These are phyloP conservation scores for Chlamydomonas sp. DNA, from an alignment of 139 green algal species.

Conservation along the genomic window DNA sequence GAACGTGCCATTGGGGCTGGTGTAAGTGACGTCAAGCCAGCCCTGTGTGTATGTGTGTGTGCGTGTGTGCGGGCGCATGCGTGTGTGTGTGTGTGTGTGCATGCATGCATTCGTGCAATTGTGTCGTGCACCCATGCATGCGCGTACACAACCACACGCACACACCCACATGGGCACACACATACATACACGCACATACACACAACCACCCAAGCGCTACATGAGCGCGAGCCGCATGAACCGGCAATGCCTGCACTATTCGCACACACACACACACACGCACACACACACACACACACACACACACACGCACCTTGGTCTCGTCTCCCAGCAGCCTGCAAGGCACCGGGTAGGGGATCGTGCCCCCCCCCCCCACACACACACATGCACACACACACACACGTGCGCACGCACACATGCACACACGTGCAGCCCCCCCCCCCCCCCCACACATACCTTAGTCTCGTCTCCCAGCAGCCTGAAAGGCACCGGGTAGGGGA, in stretches of 20 bases:
- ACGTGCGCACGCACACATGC: background rate
- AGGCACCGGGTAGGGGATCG: slow-evolving; percentile 91
- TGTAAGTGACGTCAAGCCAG: slow-evolving; percentile 59
- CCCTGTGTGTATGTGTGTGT: too few species aligned
- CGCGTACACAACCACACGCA: background rate
- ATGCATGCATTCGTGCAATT: slow-evolving; percentile 69
- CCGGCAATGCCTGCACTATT: too few species aligned
- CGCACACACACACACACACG: too few species aligned
- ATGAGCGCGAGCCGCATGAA: too few species aligned
- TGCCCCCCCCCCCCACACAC: too few species aligned
- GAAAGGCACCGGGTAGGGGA: slow-evolving; percentile 97
- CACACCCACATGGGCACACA: background rate
- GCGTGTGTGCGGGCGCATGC: too few species aligned
- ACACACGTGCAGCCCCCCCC: too few species aligned
- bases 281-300: too few species aligned
- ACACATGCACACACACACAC: too few species aligned
- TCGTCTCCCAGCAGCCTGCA: slow-evolving; percentile 92
- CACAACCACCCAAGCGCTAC: too few species aligned
- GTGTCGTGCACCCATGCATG: slow-evolving; percentile 64
- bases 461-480: slow-evolving; percentile 84
- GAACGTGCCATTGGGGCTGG: slow-evolving; percentile 19
- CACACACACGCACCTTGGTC: slow-evolving; percentile 60
- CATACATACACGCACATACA: too few species aligned
- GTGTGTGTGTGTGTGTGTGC: too few species aligned
- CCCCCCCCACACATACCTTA: slow-evolving; percentile 61